A percentile compares a stretch with the other conserved stretches of the same genome.
These are phyloP conservation scores for Chloromonas sp. DNA, from an alignment of 163 green algal genomes.

Conservation along the genomic window DNA sequence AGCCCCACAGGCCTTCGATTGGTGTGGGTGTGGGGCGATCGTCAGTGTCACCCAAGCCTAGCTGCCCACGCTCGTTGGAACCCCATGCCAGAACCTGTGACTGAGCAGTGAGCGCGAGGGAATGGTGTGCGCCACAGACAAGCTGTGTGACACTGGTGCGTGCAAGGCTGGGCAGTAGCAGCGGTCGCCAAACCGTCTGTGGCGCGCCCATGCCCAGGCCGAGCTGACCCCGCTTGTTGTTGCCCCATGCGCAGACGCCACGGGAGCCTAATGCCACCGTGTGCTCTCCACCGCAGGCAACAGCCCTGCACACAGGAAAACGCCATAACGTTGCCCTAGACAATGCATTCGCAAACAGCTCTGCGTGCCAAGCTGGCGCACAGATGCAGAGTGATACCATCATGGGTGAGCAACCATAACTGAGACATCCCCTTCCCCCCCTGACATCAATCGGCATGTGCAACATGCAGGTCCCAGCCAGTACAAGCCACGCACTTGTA, in stretches of 20 bases:
- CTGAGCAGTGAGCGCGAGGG: slow-evolving; percentile 8
- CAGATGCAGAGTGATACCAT: too few relatives aligned
- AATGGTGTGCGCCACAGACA: neutral
- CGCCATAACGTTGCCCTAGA: too few relatives aligned
- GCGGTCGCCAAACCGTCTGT: neutral
- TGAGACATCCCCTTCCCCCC: too few relatives aligned
- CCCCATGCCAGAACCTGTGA: slow-evolving; percentile 74
- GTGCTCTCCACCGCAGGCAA: slow-evolving; percentile 50
- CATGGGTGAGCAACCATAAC: too few relatives aligned
- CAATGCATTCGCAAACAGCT: too few relatives aligned
- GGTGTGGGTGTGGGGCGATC: slow-evolving; percentile 51
- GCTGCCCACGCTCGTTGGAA: slow-evolving; percentile 66
- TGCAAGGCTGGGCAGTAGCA: neutral
- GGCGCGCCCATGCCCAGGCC: slow-evolving; percentile 33
- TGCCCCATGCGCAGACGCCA: slow-evolving; percentile 78
- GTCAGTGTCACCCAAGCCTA: slow-evolving; percentile 68
- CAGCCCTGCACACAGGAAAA: slow-evolving; percentile 15
- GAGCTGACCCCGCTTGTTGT: slow-evolving; percentile 72
- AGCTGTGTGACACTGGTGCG: neutral
- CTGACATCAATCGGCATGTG: too few relatives aligned
- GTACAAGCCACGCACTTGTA: neutral
- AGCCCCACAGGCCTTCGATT: slow-evolving; percentile 72
- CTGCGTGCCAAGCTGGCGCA: too few relatives aligned
- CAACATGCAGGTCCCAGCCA: too few relatives aligned
- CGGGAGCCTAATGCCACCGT: slow-evolving; percentile 59